Conservation (phyloP, 148 eudicot genomes). For the Simmondsia chinensis region DNA sequence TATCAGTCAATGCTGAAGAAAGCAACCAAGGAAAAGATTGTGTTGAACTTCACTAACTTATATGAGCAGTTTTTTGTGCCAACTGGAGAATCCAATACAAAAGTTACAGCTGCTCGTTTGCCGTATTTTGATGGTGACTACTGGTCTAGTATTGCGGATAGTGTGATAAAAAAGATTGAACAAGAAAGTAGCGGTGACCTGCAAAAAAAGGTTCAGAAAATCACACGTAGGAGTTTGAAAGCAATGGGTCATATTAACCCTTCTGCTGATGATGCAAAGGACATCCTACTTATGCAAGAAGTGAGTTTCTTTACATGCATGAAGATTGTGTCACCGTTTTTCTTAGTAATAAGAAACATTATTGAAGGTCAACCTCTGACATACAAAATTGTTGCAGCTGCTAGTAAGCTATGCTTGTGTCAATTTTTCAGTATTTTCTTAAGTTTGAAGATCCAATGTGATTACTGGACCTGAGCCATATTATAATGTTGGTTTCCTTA, state of each 20-base stretch:
- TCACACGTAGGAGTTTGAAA: conserved; percentile 46
- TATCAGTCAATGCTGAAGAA: conserved; percentile 71
- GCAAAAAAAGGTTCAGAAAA: conserved; percentile 32
- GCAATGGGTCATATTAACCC: conserved; percentile 60
- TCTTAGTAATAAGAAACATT: too few species aligned
- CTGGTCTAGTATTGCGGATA: conserved; percentile 65
- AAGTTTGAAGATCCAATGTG: too few species aligned
- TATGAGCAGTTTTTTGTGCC: conserved; percentile 63
- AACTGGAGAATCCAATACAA: conserved; percentile 35
- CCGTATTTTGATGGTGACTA: conserved; percentile 93
- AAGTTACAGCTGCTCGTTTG: conserved; percentile 71
- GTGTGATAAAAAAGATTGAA: conserved; percentile 40
- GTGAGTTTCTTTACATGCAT: conserved; percentile 24
- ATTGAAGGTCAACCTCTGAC: too few species aligned
- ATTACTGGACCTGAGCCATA: too few species aligned
- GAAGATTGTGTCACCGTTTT: not conserved
- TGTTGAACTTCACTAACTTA: conserved; percentile 49
- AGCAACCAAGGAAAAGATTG: conserved; percentile 55
- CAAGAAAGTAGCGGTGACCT: conserved; percentile 31
- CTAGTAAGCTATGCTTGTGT: too few species aligned
- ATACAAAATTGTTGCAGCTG: too few species aligned
- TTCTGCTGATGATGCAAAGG: conserved; percentile 52
- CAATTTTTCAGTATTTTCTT: too few species aligned
- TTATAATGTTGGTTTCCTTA: too few species aligned
- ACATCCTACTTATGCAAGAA: conserved; percentile 68